phyloP scores from a whole-genome alignment of 306 rosid genomes.

The Argentina anserina region DNA sequence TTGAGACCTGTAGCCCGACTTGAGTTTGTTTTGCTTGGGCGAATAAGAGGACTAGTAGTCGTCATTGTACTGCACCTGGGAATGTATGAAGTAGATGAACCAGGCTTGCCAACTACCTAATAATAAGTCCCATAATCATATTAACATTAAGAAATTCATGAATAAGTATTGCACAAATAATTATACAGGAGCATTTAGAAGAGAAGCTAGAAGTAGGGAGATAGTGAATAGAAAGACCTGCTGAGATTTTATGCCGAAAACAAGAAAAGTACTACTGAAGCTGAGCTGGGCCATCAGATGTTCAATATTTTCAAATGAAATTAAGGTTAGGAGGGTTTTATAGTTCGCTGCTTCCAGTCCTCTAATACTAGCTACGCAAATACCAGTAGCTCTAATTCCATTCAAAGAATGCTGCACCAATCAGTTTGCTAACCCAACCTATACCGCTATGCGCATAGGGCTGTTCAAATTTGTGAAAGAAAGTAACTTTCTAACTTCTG shows the following conservation, averaged over 20 bases:
- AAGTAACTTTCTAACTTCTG: too few relatives aligned
- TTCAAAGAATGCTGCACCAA: background rate
- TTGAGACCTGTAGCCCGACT: background rate
- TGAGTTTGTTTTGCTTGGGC: slow-evolving; percentile 6
- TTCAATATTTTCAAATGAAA: background rate
- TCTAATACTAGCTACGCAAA: background rate
- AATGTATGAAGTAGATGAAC: background rate
- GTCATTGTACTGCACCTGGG: background rate
- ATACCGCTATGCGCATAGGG: background rate
- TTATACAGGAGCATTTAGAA: background rate
- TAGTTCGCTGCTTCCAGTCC: background rate
- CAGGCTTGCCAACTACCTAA: slow-evolving; percentile 8
- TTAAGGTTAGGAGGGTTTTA: background rate
- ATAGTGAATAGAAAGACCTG: background rate
- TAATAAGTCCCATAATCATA: background rate
- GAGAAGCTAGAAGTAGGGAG: background rate
- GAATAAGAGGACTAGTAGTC: background rate
- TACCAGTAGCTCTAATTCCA: background rate
- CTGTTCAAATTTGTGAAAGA: background rate
- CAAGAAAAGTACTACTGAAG: background rate
- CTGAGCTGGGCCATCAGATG: background rate
- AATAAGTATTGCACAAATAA: background rate
- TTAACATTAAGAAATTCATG: background rate
- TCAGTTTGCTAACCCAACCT: background rate
- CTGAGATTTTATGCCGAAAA: background rate